Evolutionary conservation across 2,329 filamentous ascomycete species (phyloP).

Genomic region (Trichoderma sp.): DNA sequence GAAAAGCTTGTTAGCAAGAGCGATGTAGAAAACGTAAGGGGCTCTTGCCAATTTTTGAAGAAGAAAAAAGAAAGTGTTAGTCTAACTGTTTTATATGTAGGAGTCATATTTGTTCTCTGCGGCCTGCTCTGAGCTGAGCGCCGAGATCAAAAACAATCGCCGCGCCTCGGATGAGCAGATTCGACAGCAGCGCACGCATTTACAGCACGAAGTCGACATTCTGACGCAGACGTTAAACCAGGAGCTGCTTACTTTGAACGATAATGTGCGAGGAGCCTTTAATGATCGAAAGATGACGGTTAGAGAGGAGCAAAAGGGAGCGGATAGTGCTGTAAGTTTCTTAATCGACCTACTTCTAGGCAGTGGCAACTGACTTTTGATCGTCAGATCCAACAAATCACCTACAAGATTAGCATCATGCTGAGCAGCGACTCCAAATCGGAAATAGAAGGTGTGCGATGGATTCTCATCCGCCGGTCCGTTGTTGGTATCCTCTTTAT

Average conservation of each 20-base stretch:
- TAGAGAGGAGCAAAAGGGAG: conserved; percentile 80
- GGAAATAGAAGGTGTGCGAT: conserved; percentile 87
- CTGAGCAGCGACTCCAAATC: conserved; percentile 90
- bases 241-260: conserved; percentile 78
- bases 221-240: conserved; percentile 82
- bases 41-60: neutral
- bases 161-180: conserved; percentile 78
- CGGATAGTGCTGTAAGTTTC: conserved; percentile 72
- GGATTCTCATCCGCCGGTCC: conserved; percentile 73
- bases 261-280: conserved; percentile 93
- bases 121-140: conserved; percentile 87
- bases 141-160: conserved; percentile 80
- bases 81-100: conserved; percentile 38
- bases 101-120: conserved; percentile 93
- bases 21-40: conserved; percentile 77
- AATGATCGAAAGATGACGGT: conserved; percentile 95
- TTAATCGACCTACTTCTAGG: neutral
- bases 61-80: neutral
- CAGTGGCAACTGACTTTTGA: neutral
- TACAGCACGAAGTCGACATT: conserved; percentile 97
- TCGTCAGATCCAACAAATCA: conserved; percentile 81
- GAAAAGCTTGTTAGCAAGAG: conserved; percentile 83
- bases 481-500: conserved; percentile 69
- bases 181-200: conserved; percentile 77
- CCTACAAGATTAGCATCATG: conserved; percentile 91